phyloP scores from a whole-genome alignment of 192 early-diverging fungal genomes.

The Kickxella alabastrina region DNA sequence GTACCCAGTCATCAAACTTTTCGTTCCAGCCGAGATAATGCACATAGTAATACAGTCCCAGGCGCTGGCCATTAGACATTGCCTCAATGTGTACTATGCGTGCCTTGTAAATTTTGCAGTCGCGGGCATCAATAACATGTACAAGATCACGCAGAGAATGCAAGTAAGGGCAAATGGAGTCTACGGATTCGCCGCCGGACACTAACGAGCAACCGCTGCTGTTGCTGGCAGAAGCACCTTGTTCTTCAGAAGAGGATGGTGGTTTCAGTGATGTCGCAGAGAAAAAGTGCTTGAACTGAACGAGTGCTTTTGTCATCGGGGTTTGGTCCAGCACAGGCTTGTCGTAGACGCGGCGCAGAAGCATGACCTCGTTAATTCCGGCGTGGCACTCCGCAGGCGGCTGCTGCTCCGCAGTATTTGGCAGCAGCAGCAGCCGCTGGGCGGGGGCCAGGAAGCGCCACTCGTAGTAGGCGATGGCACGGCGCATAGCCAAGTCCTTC shows the following conservation, averaged over 20 bases:
- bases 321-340: background rate
- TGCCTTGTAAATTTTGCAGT: slow-evolving; percentile 30
- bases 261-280: background rate
- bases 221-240: too few species aligned
- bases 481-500: slow-evolving; percentile 21
- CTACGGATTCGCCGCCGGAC: slow-evolving; percentile 10
- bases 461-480: slow-evolving; percentile 46
- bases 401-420: too few species aligned
- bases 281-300: background rate
- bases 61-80: slow-evolving; percentile 11
- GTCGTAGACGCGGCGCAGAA: background rate
- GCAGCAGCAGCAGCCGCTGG: background rate
- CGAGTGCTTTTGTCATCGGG: background rate
- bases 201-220: background rate
- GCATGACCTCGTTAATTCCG: background rate
- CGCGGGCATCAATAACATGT: slow-evolving; percentile 25
- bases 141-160: slow-evolving; percentile 11
- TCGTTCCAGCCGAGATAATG: slow-evolving; percentile 40
- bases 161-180: slow-evolving; percentile 33
- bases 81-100: slow-evolving; percentile 19
- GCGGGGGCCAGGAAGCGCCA: slow-evolving; percentile 25
- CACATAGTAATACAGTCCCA: slow-evolving; percentile 40
- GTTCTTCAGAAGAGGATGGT: too few species aligned
- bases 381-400: too few species aligned
- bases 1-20: slow-evolving; percentile 45